Evolutionary conservation across 1,139 yeast genomes (phyloP), one percentile per base, ranked within the genome.

Genomic region (Protomyces inundatus): DNA sequence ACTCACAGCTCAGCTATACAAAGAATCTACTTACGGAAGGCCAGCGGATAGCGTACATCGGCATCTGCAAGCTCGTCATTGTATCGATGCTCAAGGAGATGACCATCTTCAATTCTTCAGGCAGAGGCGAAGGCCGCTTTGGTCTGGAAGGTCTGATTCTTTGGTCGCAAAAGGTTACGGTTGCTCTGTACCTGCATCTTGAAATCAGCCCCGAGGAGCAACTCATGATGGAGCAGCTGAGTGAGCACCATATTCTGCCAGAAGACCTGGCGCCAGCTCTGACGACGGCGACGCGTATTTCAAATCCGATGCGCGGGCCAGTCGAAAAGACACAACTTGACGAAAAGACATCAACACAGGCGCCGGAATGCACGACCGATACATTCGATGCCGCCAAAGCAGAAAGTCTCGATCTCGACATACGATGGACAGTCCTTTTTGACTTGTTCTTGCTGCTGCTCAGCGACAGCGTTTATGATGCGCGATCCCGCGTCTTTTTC

Each of bases 401-500:
- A 14, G 55, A 58, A 14, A 58, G 42, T 10, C 14, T 51, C 42
- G 66, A 51, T 14, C 46, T 90, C 65, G 97, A 91, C 72, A 82
- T 93, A 50, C 83, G 93, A 46, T 93, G 98, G 98, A 91, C 97
- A 0, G 81, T 93, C 6, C 78, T 93, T 0, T 95, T 98, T 75
- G 98, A 95, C 73, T 76, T 95, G 63, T 90, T 93, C 71, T 77
- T 95, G 54, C 80, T 90, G 3, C 78, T 93, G 2, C 77, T 93
- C 30, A 85, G 91, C 61, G 96, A 91, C 68, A 91, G 97, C 0
- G 82, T 85, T 63, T 95, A 90, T 73, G 99, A 95, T 73, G 78
- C 97, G 10, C 81, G 98, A 54, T 90, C 98, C 3, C 80, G 98
- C 66, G 81, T 95, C 0, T 76, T 93, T 30, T 76, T 95, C 10